Evolutionary conservation across 805 yeast genomes (phyloP).

Genomic region (Ascoidea asiatica): DNA sequence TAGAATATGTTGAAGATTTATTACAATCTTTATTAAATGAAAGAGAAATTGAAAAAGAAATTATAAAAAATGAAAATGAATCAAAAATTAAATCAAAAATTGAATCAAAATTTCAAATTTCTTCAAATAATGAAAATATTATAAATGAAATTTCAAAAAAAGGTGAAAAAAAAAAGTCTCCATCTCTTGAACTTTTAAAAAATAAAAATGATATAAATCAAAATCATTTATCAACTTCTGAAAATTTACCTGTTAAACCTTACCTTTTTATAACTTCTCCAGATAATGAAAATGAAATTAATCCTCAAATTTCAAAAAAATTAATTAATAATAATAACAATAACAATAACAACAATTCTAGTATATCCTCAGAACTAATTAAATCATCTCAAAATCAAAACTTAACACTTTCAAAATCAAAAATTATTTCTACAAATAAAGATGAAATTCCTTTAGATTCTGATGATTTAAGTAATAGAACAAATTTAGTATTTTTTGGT

Average conservation of each 20-base stretch:
- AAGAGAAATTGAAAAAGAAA: background rate
- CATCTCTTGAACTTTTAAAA: background rate
- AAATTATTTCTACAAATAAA: too few relatives aligned
- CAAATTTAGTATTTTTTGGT: conserved; percentile 10
- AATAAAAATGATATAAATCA: too few relatives aligned
- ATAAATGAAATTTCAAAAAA: too few relatives aligned
- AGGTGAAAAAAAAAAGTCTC: too few relatives aligned
- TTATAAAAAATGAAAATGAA: too few relatives aligned
- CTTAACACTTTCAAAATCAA: too few relatives aligned
- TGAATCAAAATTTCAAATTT: background rate
- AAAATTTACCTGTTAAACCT: background rate
- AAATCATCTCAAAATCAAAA: background rate
- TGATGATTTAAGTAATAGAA: background rate
- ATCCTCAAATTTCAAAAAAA: background rate
- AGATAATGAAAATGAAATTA: background rate
- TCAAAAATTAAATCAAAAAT: background rate
- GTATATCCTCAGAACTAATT: background rate
- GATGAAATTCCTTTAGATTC: background rate
- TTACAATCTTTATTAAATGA: background rate
- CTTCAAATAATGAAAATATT: background rate
- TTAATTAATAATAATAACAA: too few relatives aligned
- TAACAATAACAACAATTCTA: background rate
- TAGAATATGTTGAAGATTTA: background rate
- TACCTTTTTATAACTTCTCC: background rate
- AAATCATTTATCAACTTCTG: background rate